A percentile compares a stretch with the other conserved stretches of the same genome.
Conservation (phyloP, 2,329 filamentous ascomycete genomes). For the Monosporascus sp. region DNA sequence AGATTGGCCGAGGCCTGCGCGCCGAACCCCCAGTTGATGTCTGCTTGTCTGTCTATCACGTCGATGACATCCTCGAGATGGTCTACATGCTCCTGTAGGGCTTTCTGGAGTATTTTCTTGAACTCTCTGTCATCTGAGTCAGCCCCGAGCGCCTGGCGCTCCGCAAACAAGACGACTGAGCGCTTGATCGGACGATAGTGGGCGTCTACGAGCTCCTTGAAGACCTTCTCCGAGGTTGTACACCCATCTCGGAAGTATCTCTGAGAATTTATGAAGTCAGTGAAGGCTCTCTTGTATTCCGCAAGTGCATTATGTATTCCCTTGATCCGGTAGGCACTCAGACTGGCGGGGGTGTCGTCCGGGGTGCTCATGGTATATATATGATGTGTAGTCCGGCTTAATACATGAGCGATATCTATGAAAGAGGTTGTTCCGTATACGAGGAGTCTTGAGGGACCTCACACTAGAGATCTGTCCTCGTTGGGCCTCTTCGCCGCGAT, state of each 20-base stretch:
- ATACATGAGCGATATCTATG: not conserved
- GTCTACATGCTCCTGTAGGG: not conserved
- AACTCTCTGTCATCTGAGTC: no score
- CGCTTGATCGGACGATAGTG: not conserved
- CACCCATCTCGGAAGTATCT: not conserved
- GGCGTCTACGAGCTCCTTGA: not conserved
- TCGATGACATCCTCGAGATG: not conserved
- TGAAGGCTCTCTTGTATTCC: not conserved
- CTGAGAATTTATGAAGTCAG: not conserved
- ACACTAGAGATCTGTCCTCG: no score
- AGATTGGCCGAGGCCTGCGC: not conserved
- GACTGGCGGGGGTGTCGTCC: no score
- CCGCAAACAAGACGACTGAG: not conserved
- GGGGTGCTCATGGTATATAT: not conserved
- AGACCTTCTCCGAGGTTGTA: not conserved
- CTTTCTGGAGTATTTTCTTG: not conserved
- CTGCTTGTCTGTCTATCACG: not conserved
- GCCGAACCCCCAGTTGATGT: not conserved
- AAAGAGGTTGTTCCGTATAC: no score
- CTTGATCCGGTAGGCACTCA: no score
- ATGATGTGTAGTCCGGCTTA: not conserved
- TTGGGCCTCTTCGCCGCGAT: no score
- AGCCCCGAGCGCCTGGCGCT: not conserved
- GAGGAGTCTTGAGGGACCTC: no score
- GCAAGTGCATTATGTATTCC: no score